These are phyloP conservation scores for Lactifluus rugatus DNA, from an alignment of 768 basidiomycete genomes.

Conservation along the genomic window DNA sequence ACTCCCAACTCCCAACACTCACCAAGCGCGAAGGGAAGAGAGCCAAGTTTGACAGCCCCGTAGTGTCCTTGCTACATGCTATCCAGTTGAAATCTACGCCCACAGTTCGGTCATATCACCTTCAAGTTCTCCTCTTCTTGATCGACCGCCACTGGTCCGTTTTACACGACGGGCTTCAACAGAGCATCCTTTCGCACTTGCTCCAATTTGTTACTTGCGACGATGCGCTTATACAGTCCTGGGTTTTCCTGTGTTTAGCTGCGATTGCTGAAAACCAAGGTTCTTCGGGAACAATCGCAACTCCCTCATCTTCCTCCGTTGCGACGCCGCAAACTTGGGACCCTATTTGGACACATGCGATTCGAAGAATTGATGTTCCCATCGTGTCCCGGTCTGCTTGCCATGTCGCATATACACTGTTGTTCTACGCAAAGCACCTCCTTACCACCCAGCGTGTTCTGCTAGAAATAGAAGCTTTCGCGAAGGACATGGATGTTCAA, in stretches of 20 bases:
- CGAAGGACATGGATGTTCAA: constrained; percentile 81
- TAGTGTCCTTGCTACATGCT: constrained; percentile 43
- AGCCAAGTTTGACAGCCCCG: constrained; percentile 46
- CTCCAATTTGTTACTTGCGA: constrained; percentile 54
- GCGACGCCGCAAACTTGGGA: constrained; percentile 43
- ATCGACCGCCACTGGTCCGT: constrained; percentile 66
- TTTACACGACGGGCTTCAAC: constrained; percentile 50
- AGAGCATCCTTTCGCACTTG: constrained; percentile 45
- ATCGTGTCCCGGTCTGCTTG: constrained; percentile 71
- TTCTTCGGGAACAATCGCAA: constrained; percentile 8
- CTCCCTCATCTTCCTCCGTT: background rate
- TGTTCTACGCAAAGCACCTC: constrained; percentile 33
- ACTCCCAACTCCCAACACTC: constrained; percentile 30
- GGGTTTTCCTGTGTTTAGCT: constrained; percentile 76
- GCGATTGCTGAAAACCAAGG: constrained; percentile 41
- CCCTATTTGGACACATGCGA: constrained; percentile 71
- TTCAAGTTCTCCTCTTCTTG: constrained; percentile 81
- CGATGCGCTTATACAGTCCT: constrained; percentile 61
- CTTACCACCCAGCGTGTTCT: constrained; percentile 51
- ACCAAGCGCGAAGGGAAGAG: constrained; percentile 38
- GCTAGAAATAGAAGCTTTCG: constrained; percentile 66
- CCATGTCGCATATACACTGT: constrained; percentile 51
- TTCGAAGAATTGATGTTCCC: constrained; percentile 61
- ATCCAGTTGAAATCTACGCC: constrained; percentile 32
- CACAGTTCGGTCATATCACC: constrained; percentile 36